phyloP scores from a whole-genome alignment of 768 basidiomycete genomes.

The Amanita inopinata region DNA sequence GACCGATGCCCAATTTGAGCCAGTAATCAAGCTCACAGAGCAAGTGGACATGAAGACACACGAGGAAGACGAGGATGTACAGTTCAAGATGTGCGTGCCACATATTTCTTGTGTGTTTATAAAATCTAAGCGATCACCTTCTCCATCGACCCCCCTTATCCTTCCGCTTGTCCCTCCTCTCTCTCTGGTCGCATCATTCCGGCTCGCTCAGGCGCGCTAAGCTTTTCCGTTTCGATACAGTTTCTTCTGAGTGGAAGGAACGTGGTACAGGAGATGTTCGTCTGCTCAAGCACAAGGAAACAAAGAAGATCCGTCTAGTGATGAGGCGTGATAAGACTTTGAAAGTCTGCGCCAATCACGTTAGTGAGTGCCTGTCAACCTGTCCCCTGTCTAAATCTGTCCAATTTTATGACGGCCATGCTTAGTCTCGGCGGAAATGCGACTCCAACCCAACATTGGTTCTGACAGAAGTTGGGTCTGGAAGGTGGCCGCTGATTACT shows the following conservation, averaged over 20 bases:
- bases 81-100: constrained; percentile 87
- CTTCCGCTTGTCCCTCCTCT: not conserved
- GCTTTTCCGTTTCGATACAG: constrained; percentile 86
- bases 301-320: constrained; percentile 88
- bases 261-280: constrained; percentile 94
- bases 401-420: constrained; percentile 2
- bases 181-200: constrained; percentile 10
- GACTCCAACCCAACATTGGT: constrained; percentile 93
- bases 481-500: constrained; percentile 93
- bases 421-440: constrained; percentile 83
- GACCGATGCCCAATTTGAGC: constrained; percentile 86
- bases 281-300: constrained; percentile 81
- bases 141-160: constrained; percentile 20
- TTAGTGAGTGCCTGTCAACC: constrained; percentile 48
- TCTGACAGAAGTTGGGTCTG: constrained; percentile 99
- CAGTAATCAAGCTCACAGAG: constrained; percentile 93
- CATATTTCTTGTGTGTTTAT: constrained; percentile 14
- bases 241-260: constrained; percentile 91
- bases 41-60: constrained; percentile 90
- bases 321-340: constrained; percentile 99
- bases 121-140: constrained; percentile 29
- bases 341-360: constrained; percentile 98
- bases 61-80: constrained; percentile 87
- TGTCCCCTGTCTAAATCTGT: constrained; percentile 18
- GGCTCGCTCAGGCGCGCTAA: constrained; percentile 78